Evolutionary conservation across 768 basidiomycete genomes (phyloP), one percentile per base, ranked within the genome.

Genomic region (Phaeotremella skinneri): DNA sequence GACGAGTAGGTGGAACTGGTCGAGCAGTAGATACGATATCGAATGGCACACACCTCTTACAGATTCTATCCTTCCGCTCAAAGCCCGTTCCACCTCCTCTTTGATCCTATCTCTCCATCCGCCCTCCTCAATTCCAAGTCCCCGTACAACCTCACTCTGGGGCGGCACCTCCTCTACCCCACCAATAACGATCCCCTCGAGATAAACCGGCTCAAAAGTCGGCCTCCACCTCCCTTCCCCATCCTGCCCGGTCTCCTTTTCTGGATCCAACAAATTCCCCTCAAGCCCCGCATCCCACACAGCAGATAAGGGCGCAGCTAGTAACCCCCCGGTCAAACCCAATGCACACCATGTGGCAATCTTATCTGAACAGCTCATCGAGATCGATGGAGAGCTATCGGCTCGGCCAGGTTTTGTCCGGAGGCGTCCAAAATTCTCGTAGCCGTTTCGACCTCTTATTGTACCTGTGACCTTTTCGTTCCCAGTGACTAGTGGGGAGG

Each of bases 291-390:
- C 21, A 13, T 13, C 6, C 7, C 13, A 14, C 6, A 23, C 11
- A 23, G 7, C 21, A 13, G 43, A 20, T 7, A 13, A 20, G 6
- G 43, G 43, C 7, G 43, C 13, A 14, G 43, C 11, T 2, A 83
- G 83, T 49, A 96, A 79, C 1, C 89, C 87, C 2, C 94, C 93
- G 70, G 94, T 91, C 25, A 94, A 80, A 0, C 93, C 93, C 2
- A 91, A 79, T 0, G 87, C 83, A 55, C 82, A 85, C 91, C 92
- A 98, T 3, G 83, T 78, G 0, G 91, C 90, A 41, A 98, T 87
- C 77, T 98, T 98, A 74, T 98, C 93, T 64, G 88, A 90, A 78
- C 93, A 98, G 0, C 91, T 90, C 86, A 96, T 89, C 68, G 83
- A 90, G 0, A 83, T 73, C 1, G 93, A 90, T 0, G 85, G 85